Evolutionary conservation across 176 grass and related monocot species (phyloP), one percentile per base, ranked within the genome.

Genomic region (Calamus simplicifolius): DNA sequence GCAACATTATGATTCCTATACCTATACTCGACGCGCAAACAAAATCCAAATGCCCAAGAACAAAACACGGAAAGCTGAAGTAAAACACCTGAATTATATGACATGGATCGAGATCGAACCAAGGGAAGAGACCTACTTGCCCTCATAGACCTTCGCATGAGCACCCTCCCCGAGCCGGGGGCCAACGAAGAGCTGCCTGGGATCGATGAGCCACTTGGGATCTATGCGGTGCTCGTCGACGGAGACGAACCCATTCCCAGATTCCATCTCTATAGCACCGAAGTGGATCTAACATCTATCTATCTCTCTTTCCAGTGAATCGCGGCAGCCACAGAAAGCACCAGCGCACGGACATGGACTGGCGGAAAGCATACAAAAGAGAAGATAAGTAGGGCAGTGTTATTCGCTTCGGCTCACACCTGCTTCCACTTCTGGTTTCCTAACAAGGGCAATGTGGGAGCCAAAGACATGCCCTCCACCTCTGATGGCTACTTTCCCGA

Each of bases 81-180:
- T 15, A 19, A 62, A 54, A 55, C 15, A 17, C 25, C 4, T 66
- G 18, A 71, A 19, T 43, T 43, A 43, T 43, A 43, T 10, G 35
- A 0, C 35, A 10, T 43, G 35, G 35, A 43, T 43, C 10, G 10
- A 10, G 10, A 43, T 43, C 3, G 35, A 43, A 43, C 3, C 35
- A 43, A 43, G 59, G 58, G 4, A 62, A 23, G 64, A 62, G 4
- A 72, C 93, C 80, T 82, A 98, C 93, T 92, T 98, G 19, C 93
- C 93, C 82, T 86, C 86, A 50, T 98, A 98, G 81, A 98, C 93
- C 62, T 92, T 98, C 7, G 86, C 93, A 29, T 98, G 93, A 71
- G 93, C 93, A 29, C 93, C 93, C 79, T 98, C 93, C 69, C 93
- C 93, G 38, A 98, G 92, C 73, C 86, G 92, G 58, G 85, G 77